Evolutionary conservation across 1,284 basidiomycete genomes (phyloP).

Genomic region (Pascua sp.): DNA sequence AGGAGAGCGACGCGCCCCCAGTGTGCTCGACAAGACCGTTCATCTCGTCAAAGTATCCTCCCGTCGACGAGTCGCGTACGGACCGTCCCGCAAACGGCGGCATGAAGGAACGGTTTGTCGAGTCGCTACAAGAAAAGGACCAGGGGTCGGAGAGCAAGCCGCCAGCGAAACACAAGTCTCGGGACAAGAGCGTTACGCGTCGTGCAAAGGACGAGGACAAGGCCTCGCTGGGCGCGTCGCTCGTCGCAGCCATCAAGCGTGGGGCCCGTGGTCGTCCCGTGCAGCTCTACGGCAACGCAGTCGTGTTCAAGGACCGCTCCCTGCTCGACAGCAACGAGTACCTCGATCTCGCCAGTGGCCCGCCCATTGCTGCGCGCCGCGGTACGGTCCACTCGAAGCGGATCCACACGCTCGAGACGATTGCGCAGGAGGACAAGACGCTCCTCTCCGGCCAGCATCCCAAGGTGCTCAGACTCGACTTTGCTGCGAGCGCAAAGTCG

Average conservation of each 20-base stretch:
- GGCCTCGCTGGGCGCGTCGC: conserved; percentile 21
- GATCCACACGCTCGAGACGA: conserved; percentile 45
- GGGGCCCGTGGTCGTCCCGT: conserved; percentile 52
- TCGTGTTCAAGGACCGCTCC: conserved; percentile 52
- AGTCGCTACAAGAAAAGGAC: conserved; percentile 45
- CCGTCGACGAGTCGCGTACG: not conserved
- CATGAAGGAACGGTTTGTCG: conserved; percentile 53
- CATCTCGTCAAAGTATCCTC: not conserved
- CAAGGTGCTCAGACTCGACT: conserved; percentile 41
- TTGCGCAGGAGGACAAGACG: conserved; percentile 47
- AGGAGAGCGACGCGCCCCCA: conserved; percentile 30
- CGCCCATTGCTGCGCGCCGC: conserved; percentile 47
- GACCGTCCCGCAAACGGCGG: conserved; percentile 21
- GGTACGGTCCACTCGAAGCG: conserved; percentile 41
- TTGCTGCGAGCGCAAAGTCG: conserved; percentile 42
- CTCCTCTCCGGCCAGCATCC: conserved; percentile 45
- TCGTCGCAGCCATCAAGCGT: conserved; percentile 50
- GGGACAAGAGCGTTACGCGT: conserved; percentile 10
- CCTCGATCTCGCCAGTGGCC: conserved; percentile 52
- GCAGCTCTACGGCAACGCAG: conserved; percentile 48
- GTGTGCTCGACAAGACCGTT: not conserved
- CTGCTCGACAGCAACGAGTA: conserved; percentile 51
- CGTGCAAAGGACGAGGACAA: conserved; percentile 21
- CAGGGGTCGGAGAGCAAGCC: conserved; percentile 11
- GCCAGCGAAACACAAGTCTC: conserved; percentile 18